Evolutionary conservation across 306 rosid genomes (phyloP).

Genomic region (Macrotyloma uniflorum): DNA sequence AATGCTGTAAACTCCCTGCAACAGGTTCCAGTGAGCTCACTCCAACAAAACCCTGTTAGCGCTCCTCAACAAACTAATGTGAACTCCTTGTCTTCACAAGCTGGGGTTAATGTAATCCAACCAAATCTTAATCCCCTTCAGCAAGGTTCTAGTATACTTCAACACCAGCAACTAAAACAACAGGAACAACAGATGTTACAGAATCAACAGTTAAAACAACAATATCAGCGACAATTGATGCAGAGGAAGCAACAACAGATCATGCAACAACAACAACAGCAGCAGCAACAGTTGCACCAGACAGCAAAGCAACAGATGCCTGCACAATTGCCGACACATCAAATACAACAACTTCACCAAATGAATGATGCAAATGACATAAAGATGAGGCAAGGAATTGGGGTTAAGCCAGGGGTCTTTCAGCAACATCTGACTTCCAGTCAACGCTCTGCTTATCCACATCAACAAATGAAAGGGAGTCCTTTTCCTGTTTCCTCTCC

Average conservation of each 20-base stretch:
- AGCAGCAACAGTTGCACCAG: slow-evolving; percentile 63
- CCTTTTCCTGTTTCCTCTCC: slow-evolving; percentile 74
- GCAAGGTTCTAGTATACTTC: slow-evolving; percentile 67
- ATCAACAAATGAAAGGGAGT: slow-evolving; percentile 76
- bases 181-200: slow-evolving; percentile 75
- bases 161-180: slow-evolving; percentile 68
- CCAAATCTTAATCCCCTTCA: slow-evolving; percentile 61
- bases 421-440: slow-evolving; percentile 70
- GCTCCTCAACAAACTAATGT: slow-evolving; percentile 69
- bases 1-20: slow-evolving; percentile 65
- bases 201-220: slow-evolving; percentile 60
- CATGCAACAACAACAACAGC: slow-evolving; percentile 49
- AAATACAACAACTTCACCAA: slow-evolving; percentile 78
- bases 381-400: slow-evolving; percentile 73
- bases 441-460: slow-evolving; percentile 80
- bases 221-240: slow-evolving; percentile 55
- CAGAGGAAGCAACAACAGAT: slow-evolving; percentile 54
- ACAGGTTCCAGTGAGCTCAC: slow-evolving; percentile 63
- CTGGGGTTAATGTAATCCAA: slow-evolving; percentile 70
- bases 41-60: slow-evolving; percentile 76
- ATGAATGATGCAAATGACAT: slow-evolving; percentile 72
- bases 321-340: slow-evolving; percentile 72
- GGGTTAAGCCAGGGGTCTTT: slow-evolving; percentile 70
- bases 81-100: slow-evolving; percentile 69
- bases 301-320: slow-evolving; percentile 69